Evolutionary conservation across 805 yeast genomes (phyloP), one percentile per base, ranked within the genome.

Genomic region (Metschnikowia noctiluminum): DNA sequence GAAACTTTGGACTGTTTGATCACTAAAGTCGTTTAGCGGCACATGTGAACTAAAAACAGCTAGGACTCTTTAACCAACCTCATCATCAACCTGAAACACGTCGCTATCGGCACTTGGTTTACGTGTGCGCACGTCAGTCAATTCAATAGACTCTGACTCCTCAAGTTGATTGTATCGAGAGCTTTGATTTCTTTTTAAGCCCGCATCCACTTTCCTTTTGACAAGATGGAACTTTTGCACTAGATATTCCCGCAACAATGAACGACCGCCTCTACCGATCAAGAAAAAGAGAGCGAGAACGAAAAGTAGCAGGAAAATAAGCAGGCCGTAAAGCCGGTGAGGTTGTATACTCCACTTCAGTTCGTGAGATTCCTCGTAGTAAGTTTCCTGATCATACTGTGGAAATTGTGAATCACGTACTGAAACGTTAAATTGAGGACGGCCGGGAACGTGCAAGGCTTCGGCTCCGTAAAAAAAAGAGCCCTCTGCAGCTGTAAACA

Each of bases 401-500:
- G 58, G 59, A 42, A 59, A 62, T 16, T 48, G 52, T 6, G 45
- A 50, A 10, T 48, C 59, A 4, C 46, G 46, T 2, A 47, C 28
- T 6, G 65, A 64, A 6, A 48, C 42, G 2, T 52, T 42, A 51
- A 68, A 79, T 2, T 44, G 58, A 0, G 86, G 87, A 40, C 88
- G 62, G 10, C 64, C 43, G 0, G 55, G 42, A 0, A 77, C 54
- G 1, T 72, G 76, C 2, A 56, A 59, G 8, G 62, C 65, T 56
- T 83, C 88, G 13, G 82, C 80, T 2, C 89, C 89, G 49, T 69
- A 68, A 27, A 70, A 66, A 56, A 74, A 79, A 5, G 73, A 62
- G 15, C 70, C 72, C 0, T 80, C 75, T 0, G 79, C 69, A 0
- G 84, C 74, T 13, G 77, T 70, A 57, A 70, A 77, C 45, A 66